phyloP scores from a whole-genome alignment of 495 filamentous ascomycete species.

The Aspergillus carlsbadensis region DNA sequence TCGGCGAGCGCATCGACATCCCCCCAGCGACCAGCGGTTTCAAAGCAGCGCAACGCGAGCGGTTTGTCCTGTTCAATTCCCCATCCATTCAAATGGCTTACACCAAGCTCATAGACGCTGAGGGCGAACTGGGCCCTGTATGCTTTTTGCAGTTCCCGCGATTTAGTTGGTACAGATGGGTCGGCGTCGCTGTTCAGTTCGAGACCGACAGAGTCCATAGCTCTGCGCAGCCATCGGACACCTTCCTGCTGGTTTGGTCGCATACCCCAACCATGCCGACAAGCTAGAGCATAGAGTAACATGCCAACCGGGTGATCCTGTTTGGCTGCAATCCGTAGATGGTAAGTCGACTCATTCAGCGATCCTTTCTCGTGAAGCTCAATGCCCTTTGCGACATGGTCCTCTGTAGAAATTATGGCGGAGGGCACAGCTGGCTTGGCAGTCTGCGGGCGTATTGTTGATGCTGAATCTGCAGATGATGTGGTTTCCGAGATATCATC shows the following conservation, averaged over 20 bases:
- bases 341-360: slow-evolving; percentile 90
- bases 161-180: slow-evolving; percentile 57
- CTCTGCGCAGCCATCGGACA: slow-evolving; percentile 85
- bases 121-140: slow-evolving; percentile 89
- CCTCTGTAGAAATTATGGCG: slow-evolving; percentile 68
- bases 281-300: slow-evolving; percentile 93
- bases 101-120: slow-evolving; percentile 91
- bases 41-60: slow-evolving; percentile 87
- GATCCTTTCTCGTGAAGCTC: slow-evolving; percentile 82
- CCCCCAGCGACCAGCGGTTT: slow-evolving; percentile 96
- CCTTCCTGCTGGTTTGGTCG: slow-evolving; percentile 84
- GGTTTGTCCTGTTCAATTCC: slow-evolving; percentile 90
- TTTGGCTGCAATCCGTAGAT: slow-evolving; percentile 85
- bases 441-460: slow-evolving; percentile 60
- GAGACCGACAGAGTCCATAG: slow-evolving; percentile 77
- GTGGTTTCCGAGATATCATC: slow-evolving; percentile 49
- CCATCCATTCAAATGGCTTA: slow-evolving; percentile 98
- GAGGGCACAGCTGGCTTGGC: slow-evolving; percentile 41
- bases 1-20: slow-evolving; percentile 91
- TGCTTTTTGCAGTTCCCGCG: slow-evolving; percentile 67
- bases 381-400: slow-evolving; percentile 86
- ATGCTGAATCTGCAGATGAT: slow-evolving; percentile 63
- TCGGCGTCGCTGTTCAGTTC: slow-evolving; percentile 83
- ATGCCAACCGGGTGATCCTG: slow-evolving; percentile 86
- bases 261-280: slow-evolving; percentile 99